A percentile compares a stretch with the other conserved stretches of the same genome.
These are phyloP conservation scores for Gossypium arboreum DNA, from an alignment of 345 rosid species.

Conservation along the genomic window DNA sequence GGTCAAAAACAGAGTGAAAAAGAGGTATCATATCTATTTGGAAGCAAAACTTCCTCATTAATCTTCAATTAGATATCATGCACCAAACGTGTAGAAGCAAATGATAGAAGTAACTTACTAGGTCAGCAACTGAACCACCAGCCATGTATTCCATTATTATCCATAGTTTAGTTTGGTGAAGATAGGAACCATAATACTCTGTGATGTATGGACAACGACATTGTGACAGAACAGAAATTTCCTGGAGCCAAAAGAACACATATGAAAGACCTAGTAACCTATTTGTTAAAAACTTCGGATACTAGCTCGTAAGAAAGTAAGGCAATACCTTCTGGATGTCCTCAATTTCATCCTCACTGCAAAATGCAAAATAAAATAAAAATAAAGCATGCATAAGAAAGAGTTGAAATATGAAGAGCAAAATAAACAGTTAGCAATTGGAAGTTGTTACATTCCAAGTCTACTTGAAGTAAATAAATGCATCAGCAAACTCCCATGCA, in stretches of 20 bases:
- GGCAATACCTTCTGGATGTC: conserved; percentile 91
- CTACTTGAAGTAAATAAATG: conserved; percentile 1
- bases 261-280: conserved; percentile 25
- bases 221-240: conserved; percentile 92
- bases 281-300: background rate
- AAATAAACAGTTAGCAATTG: conserved; percentile 8
- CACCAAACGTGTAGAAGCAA: conserved; percentile 8
- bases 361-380: conserved; percentile 23
- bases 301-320: conserved; percentile 16
- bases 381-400: conserved; percentile 13
- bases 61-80: background rate
- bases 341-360: conserved; percentile 97
- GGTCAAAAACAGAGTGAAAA: background rate
- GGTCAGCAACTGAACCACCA: conserved; percentile 99
- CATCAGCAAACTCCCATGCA: background rate
- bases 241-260: conserved; percentile 42
- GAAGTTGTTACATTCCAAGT: background rate
- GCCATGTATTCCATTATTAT: conserved; percentile 99
- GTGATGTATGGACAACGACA: conserved; percentile 95
- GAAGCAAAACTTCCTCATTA: background rate
- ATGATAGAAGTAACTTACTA: conserved; percentile 58
- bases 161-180: conserved; percentile 96
- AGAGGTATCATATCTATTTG: no score
- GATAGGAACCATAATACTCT: conserved; percentile 93
- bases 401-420: background rate